Percentiles rank a stretch among this genome's conserved stretches.
phyloP scores from a whole-genome alignment of 164 flowering plant species.

The Magnolia kwangsiensis region DNA sequence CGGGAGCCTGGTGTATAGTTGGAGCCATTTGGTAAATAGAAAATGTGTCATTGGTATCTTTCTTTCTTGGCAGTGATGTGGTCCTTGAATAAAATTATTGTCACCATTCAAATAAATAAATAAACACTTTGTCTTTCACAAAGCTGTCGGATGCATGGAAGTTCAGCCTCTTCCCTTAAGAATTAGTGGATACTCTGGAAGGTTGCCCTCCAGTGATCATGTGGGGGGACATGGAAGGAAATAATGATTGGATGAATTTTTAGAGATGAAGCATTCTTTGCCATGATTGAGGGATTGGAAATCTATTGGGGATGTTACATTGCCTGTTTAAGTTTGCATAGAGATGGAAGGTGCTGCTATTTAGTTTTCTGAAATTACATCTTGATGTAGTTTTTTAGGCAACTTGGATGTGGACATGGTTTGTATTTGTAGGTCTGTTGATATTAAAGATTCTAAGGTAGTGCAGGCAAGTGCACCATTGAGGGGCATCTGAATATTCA shows the following conservation, averaged over 20 bases:
- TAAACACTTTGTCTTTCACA: no score
- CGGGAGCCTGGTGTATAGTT: no score
- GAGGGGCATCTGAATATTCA: not conserved
- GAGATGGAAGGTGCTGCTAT: not conserved
- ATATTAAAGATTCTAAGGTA: no score
- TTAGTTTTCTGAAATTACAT: not conserved
- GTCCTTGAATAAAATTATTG: no score
- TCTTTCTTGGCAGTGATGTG: no score
- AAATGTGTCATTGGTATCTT: no score
- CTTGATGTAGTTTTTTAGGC: not conserved
- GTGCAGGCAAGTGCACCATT: not conserved
- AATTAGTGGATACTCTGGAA: not conserved
- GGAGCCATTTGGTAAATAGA: no score
- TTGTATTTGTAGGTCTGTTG: not conserved
- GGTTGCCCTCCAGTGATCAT: not conserved
- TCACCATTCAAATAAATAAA: no score
- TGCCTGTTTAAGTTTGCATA: not conserved
- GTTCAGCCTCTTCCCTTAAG: no score
- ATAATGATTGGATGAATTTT: not conserved
- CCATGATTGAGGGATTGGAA: not conserved
- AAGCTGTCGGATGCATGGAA: no score
- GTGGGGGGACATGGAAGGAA: not conserved
- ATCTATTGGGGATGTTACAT: not conserved
- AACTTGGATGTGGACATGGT: not conserved
- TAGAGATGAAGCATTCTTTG: not conserved